Evolutionary conservation across 306 rosid species (phyloP), one percentile per base, ranked within the genome.

Genomic region (Purshia tridentata): DNA sequence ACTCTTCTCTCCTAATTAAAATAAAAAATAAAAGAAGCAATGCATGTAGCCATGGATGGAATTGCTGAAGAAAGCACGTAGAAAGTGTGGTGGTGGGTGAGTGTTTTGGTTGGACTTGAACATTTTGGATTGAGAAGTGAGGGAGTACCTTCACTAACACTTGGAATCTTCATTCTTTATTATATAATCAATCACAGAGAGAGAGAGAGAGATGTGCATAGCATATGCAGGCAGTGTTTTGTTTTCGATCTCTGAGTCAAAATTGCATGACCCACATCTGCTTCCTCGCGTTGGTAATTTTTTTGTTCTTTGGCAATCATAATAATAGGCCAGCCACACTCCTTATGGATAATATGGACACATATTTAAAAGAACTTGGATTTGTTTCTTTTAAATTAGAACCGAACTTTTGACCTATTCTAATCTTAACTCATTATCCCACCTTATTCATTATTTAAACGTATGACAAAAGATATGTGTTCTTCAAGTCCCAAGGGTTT

Each of bases 81-180:
- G 73, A 42, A 40, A 69, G 51, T 77, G 63, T 65, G 65, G 11
- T 45, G 73, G 81, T 69, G 65, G 73, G 44, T 65, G 54, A 56
- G 61, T 53, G 62, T 20, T 39, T 53, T 68, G 72, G 46, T 50
- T 50, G 76, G 60, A 77, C 73, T 70, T 65, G 67, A 72, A 70
- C 80, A 80, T 69, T 69, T 65, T 57, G 64, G 67, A 14, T 67
- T 16, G 66, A 49, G 71, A 52, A 39, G n/a, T 18, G 45, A 8
- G 8, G 22, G 41, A 59, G 59, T 13, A 58, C 71, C 46, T 45
- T 66, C 22, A 77, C 72, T 65, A 23, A 23, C 29, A 23, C 29
- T 62, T 42, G 35, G 59, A 51, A 48, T 15, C 54, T 57, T 42
- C 63, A 14, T 49, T 15, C 61, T 65, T 68, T 62, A 41, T 41